Conservation (phyloP, 495 filamentous ascomycete species). For the Hyaloscypha hepaticicola region DNA sequence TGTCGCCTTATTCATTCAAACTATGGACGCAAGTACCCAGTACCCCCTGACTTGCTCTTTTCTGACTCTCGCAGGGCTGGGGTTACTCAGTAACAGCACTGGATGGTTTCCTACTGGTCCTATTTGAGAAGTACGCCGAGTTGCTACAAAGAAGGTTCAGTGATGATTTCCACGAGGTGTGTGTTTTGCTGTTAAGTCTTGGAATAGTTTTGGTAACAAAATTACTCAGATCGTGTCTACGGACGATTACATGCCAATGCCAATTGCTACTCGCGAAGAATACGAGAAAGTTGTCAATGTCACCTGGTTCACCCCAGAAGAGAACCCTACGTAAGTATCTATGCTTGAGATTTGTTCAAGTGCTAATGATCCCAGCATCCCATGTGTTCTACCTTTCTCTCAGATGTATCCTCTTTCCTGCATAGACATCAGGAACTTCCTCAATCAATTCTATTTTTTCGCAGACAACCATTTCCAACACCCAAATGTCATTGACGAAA, state of each 20-base stretch:
- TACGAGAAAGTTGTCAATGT: slow-evolving; percentile 94
- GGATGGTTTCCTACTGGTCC: slow-evolving; percentile 74
- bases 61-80: slow-evolving; percentile 63
- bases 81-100: slow-evolving; percentile 78
- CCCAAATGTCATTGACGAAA: slow-evolving; percentile 82
- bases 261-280: slow-evolving; percentile 82
- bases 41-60: slow-evolving; percentile 21
- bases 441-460: slow-evolving; percentile 96
- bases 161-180: slow-evolving; percentile 87
- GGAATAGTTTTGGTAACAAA: slow-evolving; percentile 6
- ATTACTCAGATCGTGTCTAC: slow-evolving; percentile 76
- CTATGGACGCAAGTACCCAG: slow-evolving; percentile 71
- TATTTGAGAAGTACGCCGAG: slow-evolving; percentile 92
- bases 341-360: slow-evolving; percentile 23
- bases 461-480: slow-evolving; percentile 92
- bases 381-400: slow-evolving; percentile 90
- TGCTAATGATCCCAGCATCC: slow-evolving; percentile 57
- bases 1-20: slow-evolving; percentile 92
- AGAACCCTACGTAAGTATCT: slow-evolving; percentile 68
- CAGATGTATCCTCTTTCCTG: slow-evolving; percentile 99
- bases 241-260: slow-evolving; percentile 99
- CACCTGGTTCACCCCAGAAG: slow-evolving; percentile 87
- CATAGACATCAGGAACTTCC: slow-evolving; percentile 94
- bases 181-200: slow-evolving; percentile 9
- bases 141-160: slow-evolving; percentile 88